phyloP scores from a whole-genome alignment of 2,329 filamentous ascomycete species.

The Fusarium sp. region DNA sequence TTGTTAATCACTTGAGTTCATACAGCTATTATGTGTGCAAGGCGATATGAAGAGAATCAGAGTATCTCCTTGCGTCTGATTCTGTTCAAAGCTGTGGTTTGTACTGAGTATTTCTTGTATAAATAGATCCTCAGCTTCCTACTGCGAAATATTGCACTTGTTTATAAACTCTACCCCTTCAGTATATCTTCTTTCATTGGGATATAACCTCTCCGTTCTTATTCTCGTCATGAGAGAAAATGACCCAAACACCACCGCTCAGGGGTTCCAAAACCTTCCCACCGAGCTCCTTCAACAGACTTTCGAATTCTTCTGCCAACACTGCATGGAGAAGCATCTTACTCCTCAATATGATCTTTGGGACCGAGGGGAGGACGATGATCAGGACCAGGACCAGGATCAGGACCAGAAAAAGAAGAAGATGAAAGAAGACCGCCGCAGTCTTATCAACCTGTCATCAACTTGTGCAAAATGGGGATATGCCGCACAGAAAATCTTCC shows the following conservation, averaged over 20 bases:
- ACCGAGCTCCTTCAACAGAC: slow-evolving; percentile 4
- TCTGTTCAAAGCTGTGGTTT: no score
- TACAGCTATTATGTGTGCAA: no score
- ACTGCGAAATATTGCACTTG: neutral
- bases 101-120: neutral
- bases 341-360: neutral
- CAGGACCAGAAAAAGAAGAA: neutral
- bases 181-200: neutral
- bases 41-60: no score
- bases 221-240: neutral
- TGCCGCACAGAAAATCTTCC: slow-evolving; percentile 17
- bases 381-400: neutral
- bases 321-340: slow-evolving; percentile 11
- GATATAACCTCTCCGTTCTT: neutral
- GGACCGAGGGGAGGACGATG: no score
- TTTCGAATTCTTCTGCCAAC: slow-evolving; percentile 21
- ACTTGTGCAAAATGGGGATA: neutral
- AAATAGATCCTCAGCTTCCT: neutral
- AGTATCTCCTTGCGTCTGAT: no score
- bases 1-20: no score
- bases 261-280: neutral
- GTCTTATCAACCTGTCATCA: neutral
- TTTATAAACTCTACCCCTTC: neutral
- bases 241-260: neutral
- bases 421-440: neutral